Base-by-base conservation (phyloP, 2,329 filamentous ascomycete genomes). In the Akanthomyces muscarius region DNA sequence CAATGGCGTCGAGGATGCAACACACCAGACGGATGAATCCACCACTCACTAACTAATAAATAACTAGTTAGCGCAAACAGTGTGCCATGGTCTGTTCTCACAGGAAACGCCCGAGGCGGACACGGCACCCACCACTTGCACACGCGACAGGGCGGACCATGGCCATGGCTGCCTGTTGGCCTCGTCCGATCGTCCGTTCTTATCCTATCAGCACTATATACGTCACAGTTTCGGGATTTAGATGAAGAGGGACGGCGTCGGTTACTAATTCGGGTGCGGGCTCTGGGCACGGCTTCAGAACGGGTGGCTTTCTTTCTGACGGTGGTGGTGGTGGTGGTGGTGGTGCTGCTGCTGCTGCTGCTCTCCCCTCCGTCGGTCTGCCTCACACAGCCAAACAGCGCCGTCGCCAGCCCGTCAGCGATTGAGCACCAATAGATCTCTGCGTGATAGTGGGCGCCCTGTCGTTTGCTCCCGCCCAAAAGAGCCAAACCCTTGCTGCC, bases 401-500 rank as follows among this genome's bases (percentile, higher is more conserved):
- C 58, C 56, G 25, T 41, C 36, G 28, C 48, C 47, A 61, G 59
- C 59, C 42, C 30, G 59, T 48, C 59, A 61, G 30, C 59, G 59
- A 30, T 55, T 47, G 21, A 48, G 14, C 51, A 61, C 59, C 59
- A 61, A 61, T 55, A 48, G 42, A 55, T 61, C 14, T 21, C n/a
- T 52, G 59, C 50, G 25, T 61, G 38, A 36, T 45, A 28, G 59
- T 28, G 50, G 59, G 41, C 42, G 47, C 47, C 47, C 7, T 47
- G 5, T n/a, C 50, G 30, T 51, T 10, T 10, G n/a, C 51, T 38
- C n/a, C 47, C 57, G 36, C 47, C 57, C 36, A 28, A 10, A 13
- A 38, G 16, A 21, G 41, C 14, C 30, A 25, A 18, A 25, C 30
- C 50, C 25, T 47, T 16, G 51, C 41, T 45, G 38, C 13, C 21